Base-by-base conservation (phyloP, 345 rosid species). In the Dimocarpus longan region DNA sequence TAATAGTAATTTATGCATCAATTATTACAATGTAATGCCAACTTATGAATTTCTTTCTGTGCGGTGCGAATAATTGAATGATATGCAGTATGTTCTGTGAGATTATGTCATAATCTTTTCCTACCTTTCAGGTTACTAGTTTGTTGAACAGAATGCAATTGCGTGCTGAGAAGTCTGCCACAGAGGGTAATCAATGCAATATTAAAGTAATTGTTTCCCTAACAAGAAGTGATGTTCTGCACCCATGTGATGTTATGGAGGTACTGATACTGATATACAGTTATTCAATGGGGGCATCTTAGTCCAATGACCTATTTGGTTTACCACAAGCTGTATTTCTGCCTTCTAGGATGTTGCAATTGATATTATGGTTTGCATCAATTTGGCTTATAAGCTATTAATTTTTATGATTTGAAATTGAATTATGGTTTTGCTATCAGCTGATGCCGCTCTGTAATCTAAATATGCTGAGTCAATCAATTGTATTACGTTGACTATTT, bases 201-300 rank as follows among this genome's bases (percentile, higher is more conserved):
- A 84, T 93, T 81, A 82, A 78, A 70, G 97, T 95, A 15, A 89
- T 87, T 37, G 83, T 91, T 81, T 97, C 98, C 48, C 97, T 97
- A 79, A 91, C 86, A 52, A 84, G 98, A 87, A 93, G 98, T 77
- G 98, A 95, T 80, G 86, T 95, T 80, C 97, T 95, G 81, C 98
- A 95, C 81, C 89, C 93, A 10, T 93, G 97, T 86, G 98, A 95
- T 88, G 92, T 91, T 73, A 91, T 93, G 97, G 98, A 93, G 97
- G 98, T 95, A 88, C 65, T 42, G 57, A 32, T 73, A 56, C 62
- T 66, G 22, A 52, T 76, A 22, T 43, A 70, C 24, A 54, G 15
- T 56, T 22, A 19, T 70, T 75, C 66, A 32, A 37, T 62, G 21
- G 66, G 48, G 46, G 5, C 32, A 54, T 74, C 32, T 65, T 39